A percentile compares a stretch with the other conserved stretches of the same genome.
Conservation (phyloP, 176 grass and related monocot species). For the Triticum aestivum region DNA sequence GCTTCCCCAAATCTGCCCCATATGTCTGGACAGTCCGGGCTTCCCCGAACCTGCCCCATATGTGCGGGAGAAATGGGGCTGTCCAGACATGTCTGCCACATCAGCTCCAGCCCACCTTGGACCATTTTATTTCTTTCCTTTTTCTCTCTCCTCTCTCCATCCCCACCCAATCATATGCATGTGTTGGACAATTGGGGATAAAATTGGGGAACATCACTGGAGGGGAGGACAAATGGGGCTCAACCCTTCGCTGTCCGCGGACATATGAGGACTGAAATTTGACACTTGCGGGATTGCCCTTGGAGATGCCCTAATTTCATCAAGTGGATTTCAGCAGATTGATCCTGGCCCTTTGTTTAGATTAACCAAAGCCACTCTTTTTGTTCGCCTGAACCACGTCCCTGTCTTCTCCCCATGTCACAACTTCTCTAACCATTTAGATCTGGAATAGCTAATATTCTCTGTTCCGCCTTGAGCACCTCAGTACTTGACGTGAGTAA, state of each 20-base stretch:
- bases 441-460: not conserved
- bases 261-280: not conserved
- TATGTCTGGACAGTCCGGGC: not conserved
- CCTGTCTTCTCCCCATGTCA: not conserved
- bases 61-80: not conserved
- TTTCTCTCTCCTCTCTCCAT: not conserved
- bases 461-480: not conserved
- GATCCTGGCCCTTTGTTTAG: not conserved
- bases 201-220: not conserved
- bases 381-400: not conserved
- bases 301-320: not conserved
- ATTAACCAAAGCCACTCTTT: not conserved
- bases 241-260: not conserved
- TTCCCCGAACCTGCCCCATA: not conserved
- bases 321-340: conserved; percentile 5
- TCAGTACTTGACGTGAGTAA: not conserved
- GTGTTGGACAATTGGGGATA: not conserved
- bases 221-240: not conserved
- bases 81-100: not conserved
- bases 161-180: not conserved
- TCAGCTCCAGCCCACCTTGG: not conserved
- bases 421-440: not conserved
- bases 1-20: not conserved
- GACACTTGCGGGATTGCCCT: not conserved
- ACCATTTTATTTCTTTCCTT: not conserved